These are phyloP conservation scores for Shiraia bambusicola DNA, from an alignment of 2,329 filamentous ascomycete genomes.

Conservation along the genomic window DNA sequence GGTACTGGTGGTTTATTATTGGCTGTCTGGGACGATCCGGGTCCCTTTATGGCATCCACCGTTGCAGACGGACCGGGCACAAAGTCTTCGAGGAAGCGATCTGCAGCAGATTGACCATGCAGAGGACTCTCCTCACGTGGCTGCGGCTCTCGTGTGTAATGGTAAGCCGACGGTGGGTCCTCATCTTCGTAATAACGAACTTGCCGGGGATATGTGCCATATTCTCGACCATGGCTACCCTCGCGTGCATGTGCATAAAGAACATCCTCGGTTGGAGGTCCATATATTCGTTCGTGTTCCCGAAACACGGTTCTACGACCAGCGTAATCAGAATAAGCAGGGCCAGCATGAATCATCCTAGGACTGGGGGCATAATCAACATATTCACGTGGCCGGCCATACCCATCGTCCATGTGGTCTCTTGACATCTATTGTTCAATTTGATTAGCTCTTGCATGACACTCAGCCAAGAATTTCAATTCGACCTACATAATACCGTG, in stretches of 20 bases:
- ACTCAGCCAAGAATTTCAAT: conserved; percentile 4
- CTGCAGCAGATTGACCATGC: conserved; percentile 33
- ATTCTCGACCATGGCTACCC: conserved; percentile 29
- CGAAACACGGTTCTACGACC: conserved; percentile 35
- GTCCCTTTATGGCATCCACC: conserved; percentile 16
- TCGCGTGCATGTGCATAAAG: conserved; percentile 34
- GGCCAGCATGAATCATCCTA: conserved; percentile 27
- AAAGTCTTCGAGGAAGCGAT: conserved; percentile 40
- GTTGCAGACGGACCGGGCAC: conserved; percentile 21
- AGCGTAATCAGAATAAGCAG: conserved; percentile 34
- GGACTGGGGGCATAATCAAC: conserved; percentile 34
- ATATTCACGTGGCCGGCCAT: conserved; percentile 29
- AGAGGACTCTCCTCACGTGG: conserved; percentile 24
- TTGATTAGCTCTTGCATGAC: conserved; percentile 17
- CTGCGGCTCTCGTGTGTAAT: conserved; percentile 22
- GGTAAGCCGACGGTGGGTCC: conserved; percentile 23
- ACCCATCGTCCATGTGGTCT: conserved; percentile 33
- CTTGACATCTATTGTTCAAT: conserved; percentile 24
- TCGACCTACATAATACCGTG: conserved; percentile 41
- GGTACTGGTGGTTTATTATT: conserved; percentile 17
- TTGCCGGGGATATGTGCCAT: conserved; percentile 28
- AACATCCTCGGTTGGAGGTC: conserved; percentile 25
- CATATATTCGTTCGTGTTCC: conserved; percentile 35
- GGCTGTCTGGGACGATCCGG: conserved; percentile 13
- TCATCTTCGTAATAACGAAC: conserved; percentile 34